Evolutionary conservation across 1,284 basidiomycete genomes (phyloP).

Genomic region (Pterulicium gracile): DNA sequence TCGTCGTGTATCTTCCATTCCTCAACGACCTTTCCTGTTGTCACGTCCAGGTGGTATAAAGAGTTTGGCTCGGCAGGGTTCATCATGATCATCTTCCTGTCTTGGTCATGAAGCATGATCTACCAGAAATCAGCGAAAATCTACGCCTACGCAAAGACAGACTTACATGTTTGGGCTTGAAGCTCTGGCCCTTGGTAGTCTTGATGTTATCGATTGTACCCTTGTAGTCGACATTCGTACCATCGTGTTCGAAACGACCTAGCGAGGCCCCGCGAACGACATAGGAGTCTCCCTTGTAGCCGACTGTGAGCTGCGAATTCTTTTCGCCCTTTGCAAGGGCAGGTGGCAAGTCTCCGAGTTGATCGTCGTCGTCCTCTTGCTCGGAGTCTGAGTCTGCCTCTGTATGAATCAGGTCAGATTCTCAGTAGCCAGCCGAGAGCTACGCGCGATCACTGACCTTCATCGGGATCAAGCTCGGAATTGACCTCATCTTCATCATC

Average conservation of each 20-base stretch:
- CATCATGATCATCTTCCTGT: slow-evolving; percentile 91
- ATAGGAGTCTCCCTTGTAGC: slow-evolving; percentile 94
- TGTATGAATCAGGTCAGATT: slow-evolving; percentile 3
- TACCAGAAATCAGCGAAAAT: too few species aligned
- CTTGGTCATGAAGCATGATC: slow-evolving; percentile 98
- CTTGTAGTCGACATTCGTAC: slow-evolving; percentile 77
- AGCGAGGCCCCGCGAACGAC: slow-evolving; percentile 53
- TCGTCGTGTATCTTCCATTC: slow-evolving; percentile 97
- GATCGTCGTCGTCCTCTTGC: slow-evolving; percentile 48
- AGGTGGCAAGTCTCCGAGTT: slow-evolving; percentile 29
- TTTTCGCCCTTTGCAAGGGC: slow-evolving; percentile 44
- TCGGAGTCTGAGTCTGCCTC: slow-evolving; percentile 49
- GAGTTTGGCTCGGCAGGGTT: slow-evolving; percentile 80
- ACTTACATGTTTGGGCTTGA: slow-evolving; percentile 80
- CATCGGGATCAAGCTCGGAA: slow-evolving; percentile 49
- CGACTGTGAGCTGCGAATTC: slow-evolving; percentile 89
- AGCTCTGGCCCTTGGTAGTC: slow-evolving; percentile 74
- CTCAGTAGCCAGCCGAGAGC: slow-evolving; percentile 2
- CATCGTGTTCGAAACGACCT: slow-evolving; percentile 26
- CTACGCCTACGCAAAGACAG: too few species aligned
- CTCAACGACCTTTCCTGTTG: slow-evolving; percentile 94
- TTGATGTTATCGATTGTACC: slow-evolving; percentile 83
- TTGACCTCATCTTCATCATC: slow-evolving; percentile 67
- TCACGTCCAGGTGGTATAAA: slow-evolving; percentile 88
- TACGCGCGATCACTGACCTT: slow-evolving; percentile 23